Percentiles rank a stretch among this genome's conserved stretches.
Evolutionary conservation across 768 basidiomycete genomes (phyloP).

Genomic region (Tylopilus rubrobrunneus): DNA sequence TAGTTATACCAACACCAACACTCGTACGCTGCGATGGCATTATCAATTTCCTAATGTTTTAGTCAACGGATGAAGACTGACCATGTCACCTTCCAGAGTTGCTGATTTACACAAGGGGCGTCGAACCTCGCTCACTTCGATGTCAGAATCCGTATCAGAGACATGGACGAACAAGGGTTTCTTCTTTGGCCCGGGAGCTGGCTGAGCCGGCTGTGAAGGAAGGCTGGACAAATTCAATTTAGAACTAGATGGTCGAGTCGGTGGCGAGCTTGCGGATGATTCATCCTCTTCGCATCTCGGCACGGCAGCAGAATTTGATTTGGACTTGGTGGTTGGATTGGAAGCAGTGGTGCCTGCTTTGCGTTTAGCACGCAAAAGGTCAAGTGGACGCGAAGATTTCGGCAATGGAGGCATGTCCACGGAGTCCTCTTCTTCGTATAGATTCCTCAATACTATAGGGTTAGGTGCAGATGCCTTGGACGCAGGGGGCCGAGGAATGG

Average conservation of each 20-base stretch:
- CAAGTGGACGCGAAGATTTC: slow-evolving; percentile 25
- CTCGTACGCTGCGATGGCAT: slow-evolving; percentile 3
- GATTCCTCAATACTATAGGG: not conserved
- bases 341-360: not conserved
- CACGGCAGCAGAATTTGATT: not conserved
- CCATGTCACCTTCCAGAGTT: not conserved
- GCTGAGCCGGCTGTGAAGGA: not conserved
- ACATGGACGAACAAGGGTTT: slow-evolving; percentile 21
- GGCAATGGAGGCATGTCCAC: slow-evolving; percentile 7
- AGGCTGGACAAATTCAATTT: not conserved
- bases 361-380: slow-evolving; percentile 20
- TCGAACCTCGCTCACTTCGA: slow-evolving; percentile 16
- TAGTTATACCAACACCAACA: not conserved
- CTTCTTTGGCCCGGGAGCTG: slow-evolving; percentile 1
- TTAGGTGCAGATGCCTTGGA: not conserved
- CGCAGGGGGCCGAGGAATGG: not conserved
- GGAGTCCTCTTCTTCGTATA: slow-evolving; percentile 8
- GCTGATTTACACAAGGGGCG: not conserved
- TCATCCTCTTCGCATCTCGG: slow-evolving; percentile 13
- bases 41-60: not conserved
- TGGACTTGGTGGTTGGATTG: not conserved
- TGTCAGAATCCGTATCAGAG: slow-evolving; percentile 22
- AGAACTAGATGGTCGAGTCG: not conserved
- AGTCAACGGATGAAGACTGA: slow-evolving; percentile 5
- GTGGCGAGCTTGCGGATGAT: slow-evolving; percentile 3